phyloP scores from a whole-genome alignment of 1,284 basidiomycete genomes.

The Fomes fomentarius region DNA sequence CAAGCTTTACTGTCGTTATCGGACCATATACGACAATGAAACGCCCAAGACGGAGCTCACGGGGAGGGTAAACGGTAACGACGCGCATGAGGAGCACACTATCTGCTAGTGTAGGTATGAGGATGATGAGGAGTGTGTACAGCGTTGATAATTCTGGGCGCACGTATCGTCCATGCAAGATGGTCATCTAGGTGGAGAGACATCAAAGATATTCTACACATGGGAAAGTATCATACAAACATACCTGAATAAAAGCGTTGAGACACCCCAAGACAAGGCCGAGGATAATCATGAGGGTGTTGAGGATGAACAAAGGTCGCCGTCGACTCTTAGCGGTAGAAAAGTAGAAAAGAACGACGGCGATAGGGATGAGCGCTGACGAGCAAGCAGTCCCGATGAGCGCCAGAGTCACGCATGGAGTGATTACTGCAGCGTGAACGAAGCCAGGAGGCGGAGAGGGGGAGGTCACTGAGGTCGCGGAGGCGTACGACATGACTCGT shows the following conservation, averaged over 20 bases:
- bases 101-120: too few relatives aligned
- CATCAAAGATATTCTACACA: too few relatives aligned
- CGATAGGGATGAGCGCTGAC: constrained; percentile 20
- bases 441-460: neutral
- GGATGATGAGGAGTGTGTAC: too few relatives aligned
- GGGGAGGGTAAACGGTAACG: too few relatives aligned
- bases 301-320: constrained; percentile 31
- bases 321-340: constrained; percentile 21
- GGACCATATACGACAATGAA: constrained; percentile 1
- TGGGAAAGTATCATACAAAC: neutral
- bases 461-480: too few relatives aligned
- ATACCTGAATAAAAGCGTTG: neutral
- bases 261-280: constrained; percentile 10
- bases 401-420: constrained; percentile 6
- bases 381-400: constrained; percentile 21
- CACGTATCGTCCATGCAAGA: too few relatives aligned
- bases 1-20: neutral
- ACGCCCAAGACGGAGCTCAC: too few relatives aligned
- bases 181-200: too few relatives aligned
- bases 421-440: neutral
- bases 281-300: constrained; percentile 23
- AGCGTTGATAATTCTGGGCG: too few relatives aligned
- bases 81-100: too few relatives aligned
- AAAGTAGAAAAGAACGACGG: constrained; percentile 28
- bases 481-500: too few relatives aligned